Evolutionary conservation across 345 rosid species (phyloP), one percentile per base, ranked within the genome.

Genomic region (Syzygium aromaticum): DNA sequence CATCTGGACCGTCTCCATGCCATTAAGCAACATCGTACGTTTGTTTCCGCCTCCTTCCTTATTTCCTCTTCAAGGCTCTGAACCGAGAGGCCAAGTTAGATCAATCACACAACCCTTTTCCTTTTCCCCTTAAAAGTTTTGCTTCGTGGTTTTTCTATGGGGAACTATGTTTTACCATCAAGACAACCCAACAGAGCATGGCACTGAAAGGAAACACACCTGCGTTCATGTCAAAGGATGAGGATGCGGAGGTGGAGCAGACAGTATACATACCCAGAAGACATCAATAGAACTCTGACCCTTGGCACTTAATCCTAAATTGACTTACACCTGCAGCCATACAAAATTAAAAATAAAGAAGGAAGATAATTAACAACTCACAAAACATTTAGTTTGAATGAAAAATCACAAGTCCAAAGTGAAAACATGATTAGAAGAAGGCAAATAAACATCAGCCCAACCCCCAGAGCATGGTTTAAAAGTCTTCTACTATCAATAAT

Each of bases 321-420:
- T 25, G 21, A 73, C 49, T 19, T 33, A 73, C 87, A 78, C 92
- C 92, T 90, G 92, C 94, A 90, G 61, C 78, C 88, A 92, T 63
- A 88, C 80, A 51, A 86, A 64, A 46, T 83, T 84, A 52, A 23
- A 87, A 82, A 43, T 85, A 52, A 84, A 51, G 84, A 64, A 54
- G 38, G 61, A 61, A 88, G 67, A 64, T 52, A 52, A 87, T 73
- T 84, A 86, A 85, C 83, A 30, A 46, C 80, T 73, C 80, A 28
- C 11, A 84, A 84, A 53, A 43, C 40, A 87, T 19, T 64, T 49
- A 86, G 38, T 33, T 80, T 30, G n/a, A 52, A 84, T 38, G 9
- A 52, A 84, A 84, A 9, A 84, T 51, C 59, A 16, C 61, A 51
- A 84, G 85, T 84, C 85, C 52, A 83, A 23, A 83, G 54, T 52